Evolutionary conservation across 331 rosid genomes (phyloP), one percentile per base, ranked within the genome.

Genomic region (Spiraea crenata): DNA sequence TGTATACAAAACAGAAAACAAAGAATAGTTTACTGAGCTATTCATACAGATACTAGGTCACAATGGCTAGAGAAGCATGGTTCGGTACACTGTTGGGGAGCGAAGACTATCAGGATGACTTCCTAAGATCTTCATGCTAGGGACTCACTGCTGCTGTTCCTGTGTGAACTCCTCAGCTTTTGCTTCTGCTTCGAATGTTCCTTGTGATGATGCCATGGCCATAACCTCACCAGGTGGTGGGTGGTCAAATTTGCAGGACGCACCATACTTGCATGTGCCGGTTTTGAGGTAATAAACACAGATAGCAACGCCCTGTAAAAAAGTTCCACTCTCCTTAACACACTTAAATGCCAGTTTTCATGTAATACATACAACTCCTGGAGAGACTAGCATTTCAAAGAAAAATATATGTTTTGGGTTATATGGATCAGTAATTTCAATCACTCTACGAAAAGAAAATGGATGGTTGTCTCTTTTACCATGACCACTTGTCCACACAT

Each of bases 151-250:
- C 46, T 57, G 46, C 69, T 75, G 60, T 48, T 72, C 74, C n/a
- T 40, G 73, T 68, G 65, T 44, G 42, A 71, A 59, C 61, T 61
- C 74, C 6, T 65, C 74, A 14, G 11, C 74, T 47, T 70, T 40
- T 34, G 49, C 83, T 51, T 82, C 85, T 20, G 20, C 89, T 69
- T 49, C 84, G 15, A 85, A 66, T 47, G 78, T 74, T 79, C 84
- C 90, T 67, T 84, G 93, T 3, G 84, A 50, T 60, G 85, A 70
- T 44, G 85, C 85, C 76, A 80, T 72, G 72, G 85, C 89, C 85
- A 93, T 78, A 20, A 87, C 97, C 86, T 93, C 97, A 20, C 88
- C 97, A 31, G 99, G 99, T 64, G 99, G 93, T 8, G 97, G 99
- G 81, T 93, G 99, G 76, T 93, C 97, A 65, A 93, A 93, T 83